These are phyloP conservation scores for Mycosphaerella sp. DNA, from an alignment of 2,329 filamentous ascomycete genomes.

Conservation along the genomic window DNA sequence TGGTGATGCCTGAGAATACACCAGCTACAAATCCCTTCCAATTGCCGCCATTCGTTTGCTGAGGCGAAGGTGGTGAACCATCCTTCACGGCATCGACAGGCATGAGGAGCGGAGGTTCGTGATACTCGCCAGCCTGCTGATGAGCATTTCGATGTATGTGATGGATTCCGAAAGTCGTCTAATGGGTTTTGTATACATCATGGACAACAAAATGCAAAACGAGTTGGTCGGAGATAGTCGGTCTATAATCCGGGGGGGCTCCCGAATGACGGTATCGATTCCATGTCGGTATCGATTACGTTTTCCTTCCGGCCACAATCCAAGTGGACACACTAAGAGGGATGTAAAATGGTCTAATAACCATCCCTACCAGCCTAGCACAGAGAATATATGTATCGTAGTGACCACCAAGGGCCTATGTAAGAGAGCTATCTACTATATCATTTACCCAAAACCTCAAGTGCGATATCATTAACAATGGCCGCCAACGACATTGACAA, in stretches of 20 bases:
- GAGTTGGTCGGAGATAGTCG: neutral
- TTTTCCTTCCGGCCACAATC: neutral
- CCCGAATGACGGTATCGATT: neutral
- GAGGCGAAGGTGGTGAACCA: slow-evolving; percentile 16
- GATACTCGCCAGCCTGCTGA: slow-evolving; percentile 4
- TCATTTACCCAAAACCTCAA: neutral
- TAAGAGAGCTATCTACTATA: no score
- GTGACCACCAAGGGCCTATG: slow-evolving; percentile 9
- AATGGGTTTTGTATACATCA: neutral
- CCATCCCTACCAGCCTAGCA: no score
- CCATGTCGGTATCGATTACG: neutral
- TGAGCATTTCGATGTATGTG: neutral
- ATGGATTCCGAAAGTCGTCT: no score
- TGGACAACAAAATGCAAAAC: neutral
- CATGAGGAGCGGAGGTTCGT: slow-evolving; percentile 9
- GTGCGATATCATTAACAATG: slow-evolving; percentile 6
- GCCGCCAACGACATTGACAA: slow-evolving; percentile 10
- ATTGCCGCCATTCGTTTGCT: slow-evolving; percentile 40
- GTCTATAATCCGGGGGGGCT: neutral
- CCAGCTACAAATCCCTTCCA: slow-evolving; percentile 97
- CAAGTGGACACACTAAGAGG: neutral
- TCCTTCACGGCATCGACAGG: slow-evolving; percentile 24
- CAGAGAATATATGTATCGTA: neutral
- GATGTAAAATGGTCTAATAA: no score
- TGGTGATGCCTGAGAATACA: slow-evolving; percentile 90